Conservation (phyloP, 441 rosid species). For the Populus hybrid region DNA sequence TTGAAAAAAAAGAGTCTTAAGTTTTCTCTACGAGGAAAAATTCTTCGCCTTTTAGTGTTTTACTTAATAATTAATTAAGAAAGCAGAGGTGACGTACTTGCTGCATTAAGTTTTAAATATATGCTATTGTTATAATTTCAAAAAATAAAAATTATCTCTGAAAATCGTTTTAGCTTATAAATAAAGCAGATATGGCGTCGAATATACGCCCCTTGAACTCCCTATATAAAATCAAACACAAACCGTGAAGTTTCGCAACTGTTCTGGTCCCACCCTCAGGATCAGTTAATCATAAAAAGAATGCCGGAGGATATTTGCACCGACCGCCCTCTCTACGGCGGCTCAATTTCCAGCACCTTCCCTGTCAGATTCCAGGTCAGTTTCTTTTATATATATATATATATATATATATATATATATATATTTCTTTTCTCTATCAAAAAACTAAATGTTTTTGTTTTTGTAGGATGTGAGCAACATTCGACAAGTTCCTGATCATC, state of each 20-base stretch:
- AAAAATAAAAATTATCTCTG: too few species aligned
- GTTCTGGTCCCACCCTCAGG: neutral
- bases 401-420: too few species aligned
- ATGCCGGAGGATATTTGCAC: constrained; percentile 39
- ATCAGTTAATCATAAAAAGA: neutral
- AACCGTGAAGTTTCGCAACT: neutral
- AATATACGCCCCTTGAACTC: neutral
- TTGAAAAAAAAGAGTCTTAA: too few species aligned
- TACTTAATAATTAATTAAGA: too few species aligned
- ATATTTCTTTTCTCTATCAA: neutral
- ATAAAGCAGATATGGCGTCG: constrained; percentile 5
- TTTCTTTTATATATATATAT: neutral
- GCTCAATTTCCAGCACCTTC: constrained; percentile 48
- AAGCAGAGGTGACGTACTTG: too few species aligned
- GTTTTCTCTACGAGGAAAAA: too few species aligned
- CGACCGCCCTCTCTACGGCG: constrained; percentile 54
- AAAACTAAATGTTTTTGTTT: neutral
- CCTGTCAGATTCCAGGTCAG: constrained; percentile 56
- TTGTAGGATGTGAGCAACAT: constrained; percentile 66
- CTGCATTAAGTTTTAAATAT: too few species aligned
- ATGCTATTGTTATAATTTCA: too few species aligned
- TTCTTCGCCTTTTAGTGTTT: too few species aligned
- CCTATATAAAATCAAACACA: neutral
- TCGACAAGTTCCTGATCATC: constrained; percentile 77
- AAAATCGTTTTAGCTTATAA: neutral